Percentiles rank a stretch among this genome's conserved stretches.
Evolutionary conservation across 2,329 filamentous ascomycete species (phyloP).

Genomic region (Fusarium sp.): DNA sequence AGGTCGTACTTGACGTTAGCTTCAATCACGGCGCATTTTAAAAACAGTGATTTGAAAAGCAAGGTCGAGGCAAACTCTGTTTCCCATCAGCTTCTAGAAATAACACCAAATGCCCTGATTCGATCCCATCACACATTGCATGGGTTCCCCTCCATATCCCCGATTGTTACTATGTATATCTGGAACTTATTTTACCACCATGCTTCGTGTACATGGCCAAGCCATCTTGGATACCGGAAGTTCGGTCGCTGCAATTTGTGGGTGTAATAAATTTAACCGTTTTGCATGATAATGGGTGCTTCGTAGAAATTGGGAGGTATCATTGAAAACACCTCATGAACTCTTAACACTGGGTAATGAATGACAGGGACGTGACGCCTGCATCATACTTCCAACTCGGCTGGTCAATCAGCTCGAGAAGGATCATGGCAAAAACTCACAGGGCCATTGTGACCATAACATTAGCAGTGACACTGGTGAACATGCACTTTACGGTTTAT

Average conservation of each 20-base stretch:
- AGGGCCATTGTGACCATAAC: slow-evolving; percentile 32
- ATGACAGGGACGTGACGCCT: slow-evolving; percentile 18
- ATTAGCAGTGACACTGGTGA: slow-evolving; percentile 28
- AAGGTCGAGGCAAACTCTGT: not conserved
- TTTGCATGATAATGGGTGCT: not conserved
- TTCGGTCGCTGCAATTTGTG: slow-evolving; percentile 9
- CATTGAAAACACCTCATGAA: no score
- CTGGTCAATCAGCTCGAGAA: slow-evolving; percentile 6
- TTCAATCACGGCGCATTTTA: not conserved
- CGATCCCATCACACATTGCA: not conserved
- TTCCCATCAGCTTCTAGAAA: no score
- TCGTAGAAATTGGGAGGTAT: no score
- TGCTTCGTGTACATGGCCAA: slow-evolving; percentile 12
- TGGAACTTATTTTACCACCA: slow-evolving; percentile 5
- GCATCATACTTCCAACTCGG: slow-evolving; percentile 1
- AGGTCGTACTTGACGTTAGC: not conserved
- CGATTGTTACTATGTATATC: not conserved
- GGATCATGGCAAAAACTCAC: slow-evolving; percentile 4
- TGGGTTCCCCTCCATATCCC: not conserved
- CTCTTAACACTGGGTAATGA: not conserved
- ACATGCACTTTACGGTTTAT: slow-evolving; percentile 41
- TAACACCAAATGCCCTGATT: no score
- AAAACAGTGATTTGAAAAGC: not conserved
- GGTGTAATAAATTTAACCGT: slow-evolving; percentile 3
- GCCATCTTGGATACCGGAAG: slow-evolving; percentile 7